phyloP scores from a whole-genome alignment of 164 flowering plant species.

The Tetrastigma voinierianum region DNA sequence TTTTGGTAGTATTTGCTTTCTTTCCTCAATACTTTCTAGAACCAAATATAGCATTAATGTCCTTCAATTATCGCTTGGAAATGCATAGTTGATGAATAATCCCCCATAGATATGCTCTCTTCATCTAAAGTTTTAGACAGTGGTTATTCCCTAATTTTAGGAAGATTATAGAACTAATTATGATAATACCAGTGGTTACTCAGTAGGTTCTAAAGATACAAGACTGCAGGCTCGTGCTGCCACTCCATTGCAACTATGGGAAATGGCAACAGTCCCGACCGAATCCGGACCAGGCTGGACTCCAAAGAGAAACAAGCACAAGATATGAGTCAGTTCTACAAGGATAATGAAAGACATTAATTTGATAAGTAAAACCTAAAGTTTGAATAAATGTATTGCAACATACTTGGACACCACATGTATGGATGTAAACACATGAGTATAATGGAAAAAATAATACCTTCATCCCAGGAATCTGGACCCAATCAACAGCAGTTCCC shows the following conservation, averaged over 20 bases:
- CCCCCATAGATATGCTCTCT: too few relatives aligned
- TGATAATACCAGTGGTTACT: constrained; percentile 28
- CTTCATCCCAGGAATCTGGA: constrained; percentile 97
- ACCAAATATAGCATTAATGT: too few relatives aligned
- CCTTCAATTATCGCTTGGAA: too few relatives aligned
- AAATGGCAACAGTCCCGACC: constrained; percentile 79
- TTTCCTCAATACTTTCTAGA: too few relatives aligned
- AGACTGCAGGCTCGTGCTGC: constrained; percentile 90
- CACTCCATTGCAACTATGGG: constrained; percentile 79
- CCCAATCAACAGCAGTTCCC: constrained; percentile 93
- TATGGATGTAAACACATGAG: neutral
- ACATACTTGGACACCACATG: neutral
- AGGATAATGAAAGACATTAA: neutral
- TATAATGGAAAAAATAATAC: constrained; percentile 22
- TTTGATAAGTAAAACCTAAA: too few relatives aligned
- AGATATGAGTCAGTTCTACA: neutral
- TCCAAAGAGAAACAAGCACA: too few relatives aligned
- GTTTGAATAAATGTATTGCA: too few relatives aligned
- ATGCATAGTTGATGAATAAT: too few relatives aligned
- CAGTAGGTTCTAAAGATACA: constrained; percentile 70
- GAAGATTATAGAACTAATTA: too few relatives aligned
- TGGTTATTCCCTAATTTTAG: too few relatives aligned
- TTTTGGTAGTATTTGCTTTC: too few relatives aligned
- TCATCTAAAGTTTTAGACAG: too few relatives aligned
- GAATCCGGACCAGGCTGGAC: constrained; percentile 91